Conservation (phyloP, 345 rosid species). For the Hirschfeldia incana region DNA sequence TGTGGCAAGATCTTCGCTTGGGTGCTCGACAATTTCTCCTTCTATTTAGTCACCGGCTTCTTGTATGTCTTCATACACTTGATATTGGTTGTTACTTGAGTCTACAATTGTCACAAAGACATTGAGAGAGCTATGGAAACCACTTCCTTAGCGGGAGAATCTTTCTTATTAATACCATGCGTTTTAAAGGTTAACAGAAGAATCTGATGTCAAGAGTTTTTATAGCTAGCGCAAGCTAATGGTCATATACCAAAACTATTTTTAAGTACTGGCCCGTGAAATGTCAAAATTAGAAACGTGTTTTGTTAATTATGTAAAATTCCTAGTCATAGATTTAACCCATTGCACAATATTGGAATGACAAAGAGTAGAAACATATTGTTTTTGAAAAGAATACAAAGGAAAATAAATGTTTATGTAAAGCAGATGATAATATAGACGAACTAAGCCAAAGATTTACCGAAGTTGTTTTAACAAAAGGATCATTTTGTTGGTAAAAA, state of each 20-base stretch:
- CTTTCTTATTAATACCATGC: background rate
- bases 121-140: background rate
- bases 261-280: too few species aligned
- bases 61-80: background rate
- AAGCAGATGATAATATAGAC: background rate
- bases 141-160: background rate
- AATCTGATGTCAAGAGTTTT: too few species aligned
- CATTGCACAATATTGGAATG: constrained; percentile 51
- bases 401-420: background rate
- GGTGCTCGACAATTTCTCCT: background rate
- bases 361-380: background rate
- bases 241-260: too few species aligned
- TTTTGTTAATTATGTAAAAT: too few species aligned
- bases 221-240: too few species aligned
- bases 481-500: background rate
- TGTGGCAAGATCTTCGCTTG: background rate
- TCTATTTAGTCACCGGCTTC: background rate
- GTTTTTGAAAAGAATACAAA: background rate
- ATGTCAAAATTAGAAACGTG: too few species aligned
- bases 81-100: background rate
- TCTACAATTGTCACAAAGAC: background rate
- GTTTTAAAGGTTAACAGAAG: too few species aligned
- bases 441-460: background rate
- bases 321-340: constrained; percentile 39
- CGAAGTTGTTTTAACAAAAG: background rate